phyloP scores from a whole-genome alignment of 1,139 yeast species.

The Sugiyamaella pinicola region DNA sequence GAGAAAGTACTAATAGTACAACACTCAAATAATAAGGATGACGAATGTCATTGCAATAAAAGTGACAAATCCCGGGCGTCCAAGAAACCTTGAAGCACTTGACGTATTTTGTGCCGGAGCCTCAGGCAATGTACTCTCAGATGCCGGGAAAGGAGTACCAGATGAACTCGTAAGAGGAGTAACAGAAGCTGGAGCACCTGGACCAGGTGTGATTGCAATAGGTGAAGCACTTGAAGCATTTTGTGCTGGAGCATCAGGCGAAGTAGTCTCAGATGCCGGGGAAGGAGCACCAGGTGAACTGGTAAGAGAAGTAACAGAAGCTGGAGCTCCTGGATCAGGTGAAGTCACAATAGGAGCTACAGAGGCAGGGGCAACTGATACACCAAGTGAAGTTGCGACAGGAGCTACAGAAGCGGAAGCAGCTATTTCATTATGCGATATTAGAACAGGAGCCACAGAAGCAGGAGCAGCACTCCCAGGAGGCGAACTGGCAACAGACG shows the following conservation, averaged over 20 bases:
- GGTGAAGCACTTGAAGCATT: constrained; percentile 11
- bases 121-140: background rate
- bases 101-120: constrained; percentile 15
- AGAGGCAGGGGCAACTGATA: constrained; percentile 6
- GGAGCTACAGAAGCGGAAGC: background rate
- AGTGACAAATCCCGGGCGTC: constrained; percentile 1
- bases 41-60: constrained; percentile 4
- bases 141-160: background rate
- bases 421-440: no score
- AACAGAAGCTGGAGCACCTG: background rate
- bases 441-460: background rate
- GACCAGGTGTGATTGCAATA: constrained; percentile 3
- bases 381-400: background rate
- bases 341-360: constrained; percentile 2
- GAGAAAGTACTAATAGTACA: background rate
- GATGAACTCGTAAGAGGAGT: background rate
- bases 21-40: background rate
- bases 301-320: constrained; percentile 2
- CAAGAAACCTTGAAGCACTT: constrained; percentile 7
- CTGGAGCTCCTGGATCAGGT: no score
- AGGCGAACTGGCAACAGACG: no score
- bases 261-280: background rate
- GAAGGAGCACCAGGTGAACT: constrained; percentile 1
- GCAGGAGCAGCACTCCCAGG: no score
- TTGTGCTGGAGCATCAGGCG: constrained; percentile 5